Evolutionary conservation across 148 eudicot genomes (phyloP).

Genomic region (Chenopodium album): DNA sequence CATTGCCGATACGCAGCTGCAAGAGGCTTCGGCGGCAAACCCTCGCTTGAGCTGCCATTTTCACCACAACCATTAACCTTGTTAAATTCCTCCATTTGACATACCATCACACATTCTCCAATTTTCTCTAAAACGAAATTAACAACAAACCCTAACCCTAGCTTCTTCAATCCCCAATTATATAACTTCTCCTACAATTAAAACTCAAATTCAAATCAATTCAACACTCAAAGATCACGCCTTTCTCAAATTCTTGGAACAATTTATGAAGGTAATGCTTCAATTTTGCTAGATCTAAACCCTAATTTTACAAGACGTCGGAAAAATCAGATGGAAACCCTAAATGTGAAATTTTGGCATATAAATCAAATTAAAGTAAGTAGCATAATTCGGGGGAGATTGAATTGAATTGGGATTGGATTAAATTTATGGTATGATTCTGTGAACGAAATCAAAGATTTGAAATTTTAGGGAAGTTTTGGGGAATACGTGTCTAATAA

Average conservation of each 20-base stretch:
- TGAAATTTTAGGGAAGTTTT: background rate
- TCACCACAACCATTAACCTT: slow-evolving; percentile 38
- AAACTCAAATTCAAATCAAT: background rate
- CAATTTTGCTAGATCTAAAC: slow-evolving; percentile 13
- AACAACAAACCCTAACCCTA: slow-evolving; percentile 30
- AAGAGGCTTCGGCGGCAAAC: slow-evolving; percentile 61
- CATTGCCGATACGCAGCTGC: slow-evolving; percentile 43
- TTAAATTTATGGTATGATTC: background rate
- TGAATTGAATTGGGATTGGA: slow-evolving; percentile 1
- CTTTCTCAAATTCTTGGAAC: background rate
- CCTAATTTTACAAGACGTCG: slow-evolving; percentile 1
- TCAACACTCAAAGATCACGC: background rate
- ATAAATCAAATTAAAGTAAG: background rate
- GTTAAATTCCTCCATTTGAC: slow-evolving; percentile 61
- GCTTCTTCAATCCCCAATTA: background rate
- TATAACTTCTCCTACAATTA: background rate
- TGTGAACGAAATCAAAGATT: slow-evolving; percentile 8
- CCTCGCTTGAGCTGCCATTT: slow-evolving; percentile 47
- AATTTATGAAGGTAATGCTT: background rate
- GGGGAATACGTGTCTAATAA: slow-evolving; percentile 18
- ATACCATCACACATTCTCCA: slow-evolving; percentile 35
- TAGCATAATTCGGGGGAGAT: background rate
- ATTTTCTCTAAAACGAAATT: background rate
- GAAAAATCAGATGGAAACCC: background rate
- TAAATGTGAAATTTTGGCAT: background rate